phyloP scores from a whole-genome alignment of 1,139 yeast species.

The Hemisphaericaspora xylanilytica region DNA sequence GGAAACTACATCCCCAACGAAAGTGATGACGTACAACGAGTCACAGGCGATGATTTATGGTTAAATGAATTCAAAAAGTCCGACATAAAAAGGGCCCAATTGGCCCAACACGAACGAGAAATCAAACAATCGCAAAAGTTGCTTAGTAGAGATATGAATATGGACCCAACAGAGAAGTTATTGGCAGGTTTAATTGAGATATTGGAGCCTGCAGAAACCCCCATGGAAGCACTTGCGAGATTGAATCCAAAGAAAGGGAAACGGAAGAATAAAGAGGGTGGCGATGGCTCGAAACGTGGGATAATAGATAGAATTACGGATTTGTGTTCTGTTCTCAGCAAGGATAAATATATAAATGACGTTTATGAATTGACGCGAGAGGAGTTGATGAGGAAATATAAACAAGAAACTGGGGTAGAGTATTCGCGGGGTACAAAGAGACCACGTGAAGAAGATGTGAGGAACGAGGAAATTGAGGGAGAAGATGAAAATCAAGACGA shows the following conservation, averaged over 20 bases:
- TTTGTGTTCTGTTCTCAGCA: conserved; percentile 43
- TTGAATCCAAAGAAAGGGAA: conserved; percentile 30
- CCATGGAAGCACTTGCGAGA: conserved; percentile 59
- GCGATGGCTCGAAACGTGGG: no score
- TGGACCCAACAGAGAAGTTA: conserved; percentile 21
- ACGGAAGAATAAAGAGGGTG: no score
- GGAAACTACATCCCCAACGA: conserved; percentile 56
- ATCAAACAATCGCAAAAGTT: conserved; percentile 13
- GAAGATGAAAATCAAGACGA: conserved; percentile 19
- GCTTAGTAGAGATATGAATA: conserved; percentile 6
- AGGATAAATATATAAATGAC: conserved; percentile 37
- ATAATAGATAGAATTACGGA: conserved; percentile 47
- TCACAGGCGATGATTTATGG: conserved; percentile 50
- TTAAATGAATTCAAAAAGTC: conserved; percentile 37
- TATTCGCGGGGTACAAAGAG: conserved; percentile 26
- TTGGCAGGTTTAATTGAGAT: conserved; percentile 36
- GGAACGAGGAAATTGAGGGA: conserved; percentile 11
- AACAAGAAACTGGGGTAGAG: conserved; percentile 48
- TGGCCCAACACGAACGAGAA: conserved; percentile 35
- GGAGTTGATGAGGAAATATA: conserved; percentile 54
- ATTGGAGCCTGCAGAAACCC: conserved; percentile 62
- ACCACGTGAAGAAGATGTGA: conserved; percentile 11
- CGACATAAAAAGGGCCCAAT: conserved; percentile 49
- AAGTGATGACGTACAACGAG: conserved; percentile 22
- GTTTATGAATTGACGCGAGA: conserved; percentile 59